These are phyloP conservation scores for Penicillium robsamsonii DNA, from an alignment of 495 filamentous ascomycete species.

Conservation along the genomic window DNA sequence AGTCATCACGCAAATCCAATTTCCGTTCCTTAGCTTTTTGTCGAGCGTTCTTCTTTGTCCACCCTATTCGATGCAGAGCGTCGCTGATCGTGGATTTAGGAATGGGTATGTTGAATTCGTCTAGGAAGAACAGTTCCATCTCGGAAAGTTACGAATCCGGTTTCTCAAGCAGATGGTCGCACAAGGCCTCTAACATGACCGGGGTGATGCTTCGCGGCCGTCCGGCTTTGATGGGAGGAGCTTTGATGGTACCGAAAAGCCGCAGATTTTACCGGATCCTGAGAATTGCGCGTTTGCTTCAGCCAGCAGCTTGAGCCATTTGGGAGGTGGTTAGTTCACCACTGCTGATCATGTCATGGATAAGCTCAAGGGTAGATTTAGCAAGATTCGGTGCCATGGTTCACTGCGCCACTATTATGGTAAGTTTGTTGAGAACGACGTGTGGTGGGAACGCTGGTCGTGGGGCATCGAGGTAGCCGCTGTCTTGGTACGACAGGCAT, in stretches of 20 bases:
- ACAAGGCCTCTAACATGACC: slow-evolving; percentile 20
- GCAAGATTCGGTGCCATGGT: slow-evolving; percentile 15
- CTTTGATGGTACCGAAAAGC: slow-evolving; percentile 24
- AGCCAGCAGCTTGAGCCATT: slow-evolving; percentile 23
- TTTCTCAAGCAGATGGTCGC: slow-evolving; percentile 14
- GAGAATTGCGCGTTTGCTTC: slow-evolving; percentile 22
- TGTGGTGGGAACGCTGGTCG: slow-evolving; percentile 1
- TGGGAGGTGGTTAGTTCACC: slow-evolving; percentile 15
- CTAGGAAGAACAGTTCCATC: slow-evolving; percentile 13
- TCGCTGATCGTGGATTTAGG: slow-evolving; percentile 16
- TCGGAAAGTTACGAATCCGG: slow-evolving; percentile 12
- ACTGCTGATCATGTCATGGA: slow-evolving; percentile 25
- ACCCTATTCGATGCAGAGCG: slow-evolving; percentile 10
- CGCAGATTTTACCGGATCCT: slow-evolving; percentile 25
- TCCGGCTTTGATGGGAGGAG: slow-evolving; percentile 22
- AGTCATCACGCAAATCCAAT: slow-evolving; percentile 33
- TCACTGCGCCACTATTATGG: slow-evolving; percentile 1
- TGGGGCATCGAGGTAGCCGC: slow-evolving; percentile 1
- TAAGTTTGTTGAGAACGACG: not conserved
- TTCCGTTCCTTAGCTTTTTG: slow-evolving; percentile 25
- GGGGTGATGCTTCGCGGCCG: slow-evolving; percentile 16
- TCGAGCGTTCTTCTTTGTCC: slow-evolving; percentile 10
- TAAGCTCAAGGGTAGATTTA: slow-evolving; percentile 12
- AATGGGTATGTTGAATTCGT: slow-evolving; percentile 14
- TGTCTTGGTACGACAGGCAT: slow-evolving; percentile 4